These are phyloP conservation scores for Penicillium psychrosexuale DNA, from an alignment of 2,329 filamentous ascomycete species.

Conservation along the genomic window DNA sequence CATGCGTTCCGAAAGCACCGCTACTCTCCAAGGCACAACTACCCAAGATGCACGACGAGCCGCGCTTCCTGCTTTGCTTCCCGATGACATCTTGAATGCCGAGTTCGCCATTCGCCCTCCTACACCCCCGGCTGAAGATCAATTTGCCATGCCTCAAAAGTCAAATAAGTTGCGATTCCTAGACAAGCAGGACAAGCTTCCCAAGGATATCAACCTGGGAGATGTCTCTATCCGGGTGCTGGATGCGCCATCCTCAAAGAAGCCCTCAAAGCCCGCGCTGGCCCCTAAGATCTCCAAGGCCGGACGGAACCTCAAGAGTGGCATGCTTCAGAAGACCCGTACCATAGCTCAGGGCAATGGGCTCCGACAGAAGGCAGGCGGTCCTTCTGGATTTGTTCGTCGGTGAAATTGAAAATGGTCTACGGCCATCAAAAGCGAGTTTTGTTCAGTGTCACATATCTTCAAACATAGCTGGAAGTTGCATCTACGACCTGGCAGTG, in stretches of 20 bases:
- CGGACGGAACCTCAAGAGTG: conserved; percentile 38
- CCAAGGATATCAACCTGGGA: conserved; percentile 51
- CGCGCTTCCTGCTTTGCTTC: conserved; percentile 50
- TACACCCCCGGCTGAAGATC: conserved; percentile 43
- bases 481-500: neutral
- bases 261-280: conserved; percentile 40
- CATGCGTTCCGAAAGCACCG: conserved; percentile 41
- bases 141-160: conserved; percentile 23
- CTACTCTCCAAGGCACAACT: conserved; percentile 39
- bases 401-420: conserved; percentile 19
- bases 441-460: conserved; percentile 1
- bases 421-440: neutral
- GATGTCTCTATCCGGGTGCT: conserved; percentile 51
- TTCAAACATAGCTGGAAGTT: neutral
- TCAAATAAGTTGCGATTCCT: conserved; percentile 50
- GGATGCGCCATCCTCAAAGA: conserved; percentile 32
- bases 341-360: conserved; percentile 34
- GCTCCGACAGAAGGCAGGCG: conserved; percentile 37
- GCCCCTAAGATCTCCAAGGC: conserved; percentile 46
- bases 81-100: conserved; percentile 50
- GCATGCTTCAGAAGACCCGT: conserved; percentile 39
- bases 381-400: conserved; percentile 39
- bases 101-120: conserved; percentile 45
- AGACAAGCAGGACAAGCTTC: conserved; percentile 46
- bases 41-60: conserved; percentile 37